Conservation (phyloP, 176 grass and related monocot species). For the Echinochloa phyllopogon region DNA sequence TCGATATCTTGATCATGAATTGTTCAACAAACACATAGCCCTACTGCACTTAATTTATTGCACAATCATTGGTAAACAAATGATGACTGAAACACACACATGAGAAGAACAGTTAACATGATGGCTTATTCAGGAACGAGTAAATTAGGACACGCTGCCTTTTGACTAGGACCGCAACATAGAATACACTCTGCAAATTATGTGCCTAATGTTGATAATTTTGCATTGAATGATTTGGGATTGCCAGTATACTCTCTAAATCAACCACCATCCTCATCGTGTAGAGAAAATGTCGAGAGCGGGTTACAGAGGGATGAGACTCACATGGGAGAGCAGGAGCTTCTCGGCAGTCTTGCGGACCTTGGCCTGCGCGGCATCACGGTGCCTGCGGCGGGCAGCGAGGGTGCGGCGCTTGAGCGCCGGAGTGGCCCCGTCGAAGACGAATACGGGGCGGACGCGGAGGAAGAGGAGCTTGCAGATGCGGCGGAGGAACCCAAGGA, state of each 20-base stretch:
- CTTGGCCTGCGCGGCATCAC: slow-evolving; percentile 84
- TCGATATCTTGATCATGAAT: slow-evolving; percentile 13
- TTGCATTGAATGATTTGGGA: neutral
- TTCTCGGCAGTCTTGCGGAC: slow-evolving; percentile 97
- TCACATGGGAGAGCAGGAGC: slow-evolving; percentile 82
- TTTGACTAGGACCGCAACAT: neutral
- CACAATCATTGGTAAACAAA: neutral
- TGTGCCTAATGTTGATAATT: neutral
- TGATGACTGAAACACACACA: neutral
- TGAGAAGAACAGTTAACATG: neutral
- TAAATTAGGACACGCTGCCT: neutral
- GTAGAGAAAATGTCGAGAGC: neutral
- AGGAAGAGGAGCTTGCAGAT: slow-evolving; percentile 98
- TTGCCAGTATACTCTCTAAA: neutral
- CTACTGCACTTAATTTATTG: neutral
- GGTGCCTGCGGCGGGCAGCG: slow-evolving; percentile 77
- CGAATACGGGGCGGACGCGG: slow-evolving; percentile 82
- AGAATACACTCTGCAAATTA: neutral
- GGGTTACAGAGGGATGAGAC: slow-evolving; percentile 10
- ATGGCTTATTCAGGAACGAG: slow-evolving; percentile 10
- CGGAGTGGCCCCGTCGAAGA: slow-evolving; percentile 87
- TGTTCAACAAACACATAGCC: neutral
- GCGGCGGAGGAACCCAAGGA: slow-evolving; percentile 89
- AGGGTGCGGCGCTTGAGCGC: slow-evolving; percentile 81
- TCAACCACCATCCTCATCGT: neutral